A percentile compares a stretch with the other conserved stretches of the same genome.
Conservation (phyloP, 2,329 filamentous ascomycete species). For the Cladosporium austrohemisphaericum region DNA sequence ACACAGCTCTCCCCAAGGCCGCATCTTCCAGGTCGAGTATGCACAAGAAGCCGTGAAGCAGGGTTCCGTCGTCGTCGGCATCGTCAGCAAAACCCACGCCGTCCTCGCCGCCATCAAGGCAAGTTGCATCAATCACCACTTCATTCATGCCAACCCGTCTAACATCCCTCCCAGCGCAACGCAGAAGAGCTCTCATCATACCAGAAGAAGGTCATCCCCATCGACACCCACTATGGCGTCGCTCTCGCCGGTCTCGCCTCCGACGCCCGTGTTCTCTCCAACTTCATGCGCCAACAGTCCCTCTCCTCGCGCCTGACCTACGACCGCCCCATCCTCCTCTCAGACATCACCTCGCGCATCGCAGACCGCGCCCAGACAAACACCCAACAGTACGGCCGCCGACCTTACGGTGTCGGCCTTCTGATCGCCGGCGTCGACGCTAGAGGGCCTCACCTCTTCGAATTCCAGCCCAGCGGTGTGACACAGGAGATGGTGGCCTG, state of each 20-base stretch:
- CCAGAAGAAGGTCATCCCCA: constrained; percentile 97
- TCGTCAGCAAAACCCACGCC: constrained; percentile 96
- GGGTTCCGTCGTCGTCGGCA: constrained; percentile 93
- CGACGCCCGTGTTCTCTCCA: constrained; percentile 96
- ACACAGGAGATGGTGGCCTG: constrained; percentile 97
- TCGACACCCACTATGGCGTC: constrained; percentile 93
- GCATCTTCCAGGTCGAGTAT: constrained; percentile 99
- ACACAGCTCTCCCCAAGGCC: constrained; percentile 91
- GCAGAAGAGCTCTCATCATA: constrained; percentile 99
- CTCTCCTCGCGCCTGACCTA: constrained; percentile 94
- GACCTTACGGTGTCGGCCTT: constrained; percentile 91
- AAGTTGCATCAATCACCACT: constrained; percentile 22
- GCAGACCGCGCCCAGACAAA: constrained; percentile 96
- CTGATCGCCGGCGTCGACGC: constrained; percentile 93
- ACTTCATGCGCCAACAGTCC: constrained; percentile 99
- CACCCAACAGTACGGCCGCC: constrained; percentile 95
- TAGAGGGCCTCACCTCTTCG: constrained; percentile 89
- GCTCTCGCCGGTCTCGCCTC: constrained; percentile 95
- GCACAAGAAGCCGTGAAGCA: constrained; percentile 98
- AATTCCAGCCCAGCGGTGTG: constrained; percentile 95
- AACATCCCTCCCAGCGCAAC: constrained; percentile 64
- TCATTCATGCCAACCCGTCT: not conserved
- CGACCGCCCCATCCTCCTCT: constrained; percentile 86
- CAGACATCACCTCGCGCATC: constrained; percentile 85
- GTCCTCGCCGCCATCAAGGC: constrained; percentile 97